phyloP scores from a whole-genome alignment of 805 yeast genomes.

The Suhomyces sp. region DNA sequence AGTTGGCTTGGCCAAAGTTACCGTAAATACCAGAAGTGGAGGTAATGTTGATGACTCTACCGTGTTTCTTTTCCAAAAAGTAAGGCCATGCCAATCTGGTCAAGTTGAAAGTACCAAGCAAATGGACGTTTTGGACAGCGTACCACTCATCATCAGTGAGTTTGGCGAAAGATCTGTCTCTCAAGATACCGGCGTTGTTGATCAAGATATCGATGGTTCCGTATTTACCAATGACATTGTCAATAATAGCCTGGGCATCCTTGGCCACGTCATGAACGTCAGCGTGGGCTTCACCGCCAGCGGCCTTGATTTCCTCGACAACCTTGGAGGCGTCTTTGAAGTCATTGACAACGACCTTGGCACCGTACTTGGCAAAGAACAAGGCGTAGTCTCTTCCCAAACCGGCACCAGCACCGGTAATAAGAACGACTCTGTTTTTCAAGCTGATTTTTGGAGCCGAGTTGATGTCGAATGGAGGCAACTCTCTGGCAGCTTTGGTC shows the following conservation, averaged over 20 bases:
- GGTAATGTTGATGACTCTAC: constrained; percentile 82
- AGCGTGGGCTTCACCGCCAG: constrained; percentile 79
- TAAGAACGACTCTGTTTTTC: constrained; percentile 79
- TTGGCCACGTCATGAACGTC: constrained; percentile 79
- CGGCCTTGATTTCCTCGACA: constrained; percentile 67
- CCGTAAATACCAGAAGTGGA: constrained; percentile 98
- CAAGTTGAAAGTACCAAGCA: constrained; percentile 75
- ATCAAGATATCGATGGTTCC: constrained; percentile 84
- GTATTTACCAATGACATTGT: constrained; percentile 70
- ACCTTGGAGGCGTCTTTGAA: constrained; percentile 69
- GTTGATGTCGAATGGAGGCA: constrained; percentile 49
- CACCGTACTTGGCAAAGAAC: constrained; percentile 85
- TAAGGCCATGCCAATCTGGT: constrained; percentile 92
- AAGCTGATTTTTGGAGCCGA: constrained; percentile 52
- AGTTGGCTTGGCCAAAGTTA: constrained; percentile 95
- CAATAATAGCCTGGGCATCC: constrained; percentile 70
- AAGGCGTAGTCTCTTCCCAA: constrained; percentile 88
- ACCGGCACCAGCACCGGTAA: constrained; percentile 96
- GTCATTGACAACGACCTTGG: constrained; percentile 92
- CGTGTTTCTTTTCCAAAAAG: constrained; percentile 72
- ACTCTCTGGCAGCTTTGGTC: constrained; percentile 47
- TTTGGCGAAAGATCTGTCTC: constrained; percentile 84
- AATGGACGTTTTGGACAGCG: constrained; percentile 74
- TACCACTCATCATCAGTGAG: constrained; percentile 85
- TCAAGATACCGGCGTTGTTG: constrained; percentile 91